Evolutionary conservation across 768 basidiomycete species (phyloP).

Genomic region (Dioszegia hungarica): DNA sequence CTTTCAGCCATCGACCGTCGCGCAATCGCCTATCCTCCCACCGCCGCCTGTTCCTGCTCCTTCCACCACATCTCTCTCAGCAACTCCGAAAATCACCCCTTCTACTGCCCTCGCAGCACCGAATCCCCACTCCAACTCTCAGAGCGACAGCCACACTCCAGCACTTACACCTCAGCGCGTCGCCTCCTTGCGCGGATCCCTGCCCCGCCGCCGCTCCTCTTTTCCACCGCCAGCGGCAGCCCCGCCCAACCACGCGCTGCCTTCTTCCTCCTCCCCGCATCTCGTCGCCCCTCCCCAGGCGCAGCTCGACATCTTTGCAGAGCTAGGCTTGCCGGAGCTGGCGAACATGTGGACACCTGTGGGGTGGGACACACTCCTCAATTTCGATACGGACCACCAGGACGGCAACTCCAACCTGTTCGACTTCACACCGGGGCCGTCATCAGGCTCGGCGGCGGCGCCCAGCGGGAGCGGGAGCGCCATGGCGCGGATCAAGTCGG

Average conservation of each 20-base stretch:
- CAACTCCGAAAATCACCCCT: background rate
- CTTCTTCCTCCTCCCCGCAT: too few species aligned
- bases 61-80: background rate
- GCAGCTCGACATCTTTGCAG: slow-evolving; percentile 12
- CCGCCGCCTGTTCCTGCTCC: background rate
- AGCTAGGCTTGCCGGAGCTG: slow-evolving; percentile 20
- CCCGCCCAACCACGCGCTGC: too few species aligned
- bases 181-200: slow-evolving; percentile 4
- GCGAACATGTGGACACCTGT: slow-evolving; percentile 11
- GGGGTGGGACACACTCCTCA: slow-evolving; percentile 30
- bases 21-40: background rate
- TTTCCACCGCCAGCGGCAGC: slow-evolving; percentile 28
- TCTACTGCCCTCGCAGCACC: slow-evolving; percentile 7
- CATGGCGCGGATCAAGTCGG: background rate
- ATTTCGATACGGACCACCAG: slow-evolving; percentile 13
- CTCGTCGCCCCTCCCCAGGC: background rate
- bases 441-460: background rate
- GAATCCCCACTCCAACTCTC: background rate
- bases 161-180: slow-evolving; percentile 15
- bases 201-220: slow-evolving; percentile 28
- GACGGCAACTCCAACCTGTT: background rate
- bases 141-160: slow-evolving; percentile 10
- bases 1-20: slow-evolving; percentile 7
- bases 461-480: background rate
- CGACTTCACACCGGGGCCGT: background rate